phyloP scores from a whole-genome alignment of 2,329 filamentous ascomycete species.

The Sarocladium oryzae region DNA sequence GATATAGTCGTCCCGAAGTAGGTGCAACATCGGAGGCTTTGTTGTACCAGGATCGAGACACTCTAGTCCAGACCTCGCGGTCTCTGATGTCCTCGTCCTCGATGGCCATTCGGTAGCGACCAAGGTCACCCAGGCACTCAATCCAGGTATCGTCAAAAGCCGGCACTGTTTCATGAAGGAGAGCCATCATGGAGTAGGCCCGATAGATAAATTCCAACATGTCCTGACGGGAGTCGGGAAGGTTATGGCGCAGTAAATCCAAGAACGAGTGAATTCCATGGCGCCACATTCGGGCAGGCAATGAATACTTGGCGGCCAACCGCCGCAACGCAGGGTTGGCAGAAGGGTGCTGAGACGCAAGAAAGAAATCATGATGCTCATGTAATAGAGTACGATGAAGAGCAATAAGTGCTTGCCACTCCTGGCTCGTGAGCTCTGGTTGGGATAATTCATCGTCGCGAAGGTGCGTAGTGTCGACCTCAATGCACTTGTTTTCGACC shows the following conservation, averaged over 20 bases:
- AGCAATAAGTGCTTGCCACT: slow-evolving; percentile 54
- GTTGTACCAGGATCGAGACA: slow-evolving; percentile 77
- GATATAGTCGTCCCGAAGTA: slow-evolving; percentile 71
- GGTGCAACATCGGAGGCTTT: slow-evolving; percentile 74
- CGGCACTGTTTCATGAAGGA: slow-evolving; percentile 76
- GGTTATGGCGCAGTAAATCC: slow-evolving; percentile 64
- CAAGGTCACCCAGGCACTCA: slow-evolving; percentile 82
- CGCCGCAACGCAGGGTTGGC: slow-evolving; percentile 61
- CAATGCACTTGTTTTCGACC: slow-evolving; percentile 82
- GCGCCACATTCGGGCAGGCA: slow-evolving; percentile 92
- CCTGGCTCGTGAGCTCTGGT: background rate
- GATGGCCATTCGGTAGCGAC: slow-evolving; percentile 81
- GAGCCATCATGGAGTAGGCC: slow-evolving; percentile 85
- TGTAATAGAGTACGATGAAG: slow-evolving; percentile 74
- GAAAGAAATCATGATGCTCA: slow-evolving; percentile 80
- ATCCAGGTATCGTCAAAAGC: slow-evolving; percentile 88
- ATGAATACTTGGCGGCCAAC: slow-evolving; percentile 74
- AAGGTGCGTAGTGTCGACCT: slow-evolving; percentile 63
- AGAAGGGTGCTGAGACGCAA: slow-evolving; percentile 80
- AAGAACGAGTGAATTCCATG: slow-evolving; percentile 85
- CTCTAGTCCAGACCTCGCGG: slow-evolving; percentile 72
- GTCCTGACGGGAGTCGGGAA: slow-evolving; percentile 73
- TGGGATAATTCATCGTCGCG: slow-evolving; percentile 10
- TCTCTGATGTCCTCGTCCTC: slow-evolving; percentile 74
- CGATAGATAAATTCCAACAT: slow-evolving; percentile 90